Evolutionary conservation across 2,329 filamentous ascomycete genomes (phyloP).

Genomic region (Trichoderma asperellum): DNA sequence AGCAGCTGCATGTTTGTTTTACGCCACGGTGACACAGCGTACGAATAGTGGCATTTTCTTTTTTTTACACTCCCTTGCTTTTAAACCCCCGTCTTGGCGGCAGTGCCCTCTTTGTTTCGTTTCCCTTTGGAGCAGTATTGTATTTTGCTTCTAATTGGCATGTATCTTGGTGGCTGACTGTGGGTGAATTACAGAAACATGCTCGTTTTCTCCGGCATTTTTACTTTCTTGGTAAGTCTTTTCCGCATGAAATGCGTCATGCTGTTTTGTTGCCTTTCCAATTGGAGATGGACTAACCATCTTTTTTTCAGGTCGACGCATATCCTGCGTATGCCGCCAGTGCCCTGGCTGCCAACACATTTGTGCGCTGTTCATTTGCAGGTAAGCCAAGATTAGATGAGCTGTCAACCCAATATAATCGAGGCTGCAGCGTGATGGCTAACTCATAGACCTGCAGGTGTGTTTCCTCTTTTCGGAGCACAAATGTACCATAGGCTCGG

Average conservation of each 20-base stretch:
- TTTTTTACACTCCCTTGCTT: neutral
- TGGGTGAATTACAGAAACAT: constrained; percentile 60
- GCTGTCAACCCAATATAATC: neutral
- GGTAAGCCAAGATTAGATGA: constrained; percentile 45
- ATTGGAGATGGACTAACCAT: neutral
- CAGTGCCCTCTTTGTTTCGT: neutral
- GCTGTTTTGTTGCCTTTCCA: neutral
- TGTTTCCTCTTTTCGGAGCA: constrained; percentile 75
- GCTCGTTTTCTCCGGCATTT: constrained; percentile 80
- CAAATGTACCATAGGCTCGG: constrained; percentile 73
- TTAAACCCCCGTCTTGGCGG: neutral
- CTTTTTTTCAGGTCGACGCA: constrained; percentile 62
- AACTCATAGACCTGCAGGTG: constrained; percentile 49
- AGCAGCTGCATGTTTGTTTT: constrained; percentile 31
- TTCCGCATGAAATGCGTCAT: neutral
- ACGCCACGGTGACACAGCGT: constrained; percentile 30
- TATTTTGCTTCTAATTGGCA: constrained; percentile 9
- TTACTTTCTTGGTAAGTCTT: constrained; percentile 79
- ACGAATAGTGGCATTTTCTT: constrained; percentile 13
- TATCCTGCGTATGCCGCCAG: constrained; percentile 76
- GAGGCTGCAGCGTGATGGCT: constrained; percentile 27
- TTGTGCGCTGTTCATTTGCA: constrained; percentile 77
- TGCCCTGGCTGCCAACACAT: constrained; percentile 82
- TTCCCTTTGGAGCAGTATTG: neutral
- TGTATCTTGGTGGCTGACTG: constrained; percentile 35